Conservation (phyloP, 495 filamentous ascomycete species). For the Penicillium silybi region DNA sequence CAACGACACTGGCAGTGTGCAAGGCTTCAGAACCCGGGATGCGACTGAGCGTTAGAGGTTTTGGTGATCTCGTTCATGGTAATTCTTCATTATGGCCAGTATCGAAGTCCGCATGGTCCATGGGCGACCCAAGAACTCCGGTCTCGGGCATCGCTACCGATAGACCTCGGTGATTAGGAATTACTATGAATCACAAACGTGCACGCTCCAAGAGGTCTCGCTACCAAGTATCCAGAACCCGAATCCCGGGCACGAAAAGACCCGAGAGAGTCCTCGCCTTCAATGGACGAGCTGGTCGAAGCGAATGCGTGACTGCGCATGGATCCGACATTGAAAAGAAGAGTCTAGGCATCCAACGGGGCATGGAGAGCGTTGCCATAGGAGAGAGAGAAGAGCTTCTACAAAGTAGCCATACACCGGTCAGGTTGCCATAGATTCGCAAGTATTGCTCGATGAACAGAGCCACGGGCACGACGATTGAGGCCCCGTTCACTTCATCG, state of each 20-base stretch:
- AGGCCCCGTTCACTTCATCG: background rate
- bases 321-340: background rate
- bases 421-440: background rate
- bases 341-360: background rate
- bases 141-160: background rate
- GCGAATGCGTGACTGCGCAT: background rate
- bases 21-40: background rate
- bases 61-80: too few relatives aligned
- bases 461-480: background rate
- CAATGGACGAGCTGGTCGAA: background rate
- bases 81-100: background rate
- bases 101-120: background rate
- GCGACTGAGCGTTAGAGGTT: background rate
- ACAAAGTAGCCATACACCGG: background rate
- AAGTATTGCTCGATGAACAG: background rate
- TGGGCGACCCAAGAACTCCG: background rate
- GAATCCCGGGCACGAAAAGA: background rate
- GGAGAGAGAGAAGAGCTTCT: background rate
- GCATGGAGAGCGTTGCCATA: background rate
- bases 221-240: background rate
- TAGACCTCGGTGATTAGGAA: background rate
- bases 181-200: background rate
- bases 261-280: background rate
- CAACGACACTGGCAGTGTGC: background rate
- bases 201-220: background rate